These are phyloP conservation scores for Berberis thunbergii DNA, from an alignment of 164 flowering plant genomes.

Conservation along the genomic window DNA sequence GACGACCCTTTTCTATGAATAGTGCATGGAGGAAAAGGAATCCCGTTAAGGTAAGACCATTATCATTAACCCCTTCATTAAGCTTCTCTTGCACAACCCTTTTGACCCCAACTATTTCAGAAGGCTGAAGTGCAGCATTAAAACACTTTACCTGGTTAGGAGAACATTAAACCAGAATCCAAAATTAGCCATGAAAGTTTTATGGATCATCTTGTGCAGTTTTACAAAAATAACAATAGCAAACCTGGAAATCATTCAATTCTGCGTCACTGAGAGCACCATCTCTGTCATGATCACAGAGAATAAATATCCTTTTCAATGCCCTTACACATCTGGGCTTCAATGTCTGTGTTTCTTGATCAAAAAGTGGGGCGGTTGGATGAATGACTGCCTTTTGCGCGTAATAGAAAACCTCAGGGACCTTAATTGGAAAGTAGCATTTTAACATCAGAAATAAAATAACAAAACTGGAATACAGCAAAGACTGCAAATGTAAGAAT, in stretches of 20 bases:
- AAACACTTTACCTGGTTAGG: conserved; percentile 81
- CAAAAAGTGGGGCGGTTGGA: conserved; percentile 67
- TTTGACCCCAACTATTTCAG: conserved; percentile 88
- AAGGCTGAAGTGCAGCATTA: conserved; percentile 87
- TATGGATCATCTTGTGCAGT: background rate
- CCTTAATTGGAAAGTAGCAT: conserved; percentile 28
- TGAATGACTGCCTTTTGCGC: conserved; percentile 91
- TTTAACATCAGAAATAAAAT: background rate
- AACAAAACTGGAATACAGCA: background rate
- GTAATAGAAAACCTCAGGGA: conserved; percentile 94
- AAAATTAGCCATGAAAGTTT: background rate
- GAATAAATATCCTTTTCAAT: conserved; percentile 58
- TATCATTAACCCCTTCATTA: conserved; percentile 80
- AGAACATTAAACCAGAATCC: background rate
- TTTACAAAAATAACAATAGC: background rate
- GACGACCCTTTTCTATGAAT: conserved; percentile 91
- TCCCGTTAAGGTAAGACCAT: conserved; percentile 86
- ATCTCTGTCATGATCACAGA: conserved; percentile 69
- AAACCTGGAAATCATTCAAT: conserved; percentile 86
- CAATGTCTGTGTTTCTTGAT: conserved; percentile 55
- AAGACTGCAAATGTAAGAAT: too few species aligned
- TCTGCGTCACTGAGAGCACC: conserved; percentile 69
- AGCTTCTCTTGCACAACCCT: conserved; percentile 90
- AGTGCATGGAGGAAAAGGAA: conserved; percentile 94
- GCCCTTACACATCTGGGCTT: conserved; percentile 63